Evolutionary conservation across 2,329 filamentous ascomycete species (phyloP).

Genomic region (Neospermospora avenae): DNA sequence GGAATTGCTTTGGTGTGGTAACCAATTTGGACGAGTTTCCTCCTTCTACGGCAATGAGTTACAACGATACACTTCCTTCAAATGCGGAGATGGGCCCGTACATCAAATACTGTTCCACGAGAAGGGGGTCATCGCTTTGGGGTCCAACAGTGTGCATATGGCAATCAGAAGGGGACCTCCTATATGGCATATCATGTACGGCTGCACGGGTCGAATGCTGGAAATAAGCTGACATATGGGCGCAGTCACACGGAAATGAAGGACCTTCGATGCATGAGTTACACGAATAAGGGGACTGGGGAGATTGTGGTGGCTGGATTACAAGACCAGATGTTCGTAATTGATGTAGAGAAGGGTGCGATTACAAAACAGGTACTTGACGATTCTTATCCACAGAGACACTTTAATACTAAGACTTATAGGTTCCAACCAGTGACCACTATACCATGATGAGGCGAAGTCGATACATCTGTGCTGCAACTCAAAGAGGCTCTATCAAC

Average conservation of each 20-base stretch:
- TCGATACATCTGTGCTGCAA: slow-evolving; percentile 89
- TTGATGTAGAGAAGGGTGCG: slow-evolving; percentile 67
- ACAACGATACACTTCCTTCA: slow-evolving; percentile 86
- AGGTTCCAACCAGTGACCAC: slow-evolving; percentile 69
- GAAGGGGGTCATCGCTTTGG: slow-evolving; percentile 83
- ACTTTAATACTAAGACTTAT: slow-evolving; percentile 32
- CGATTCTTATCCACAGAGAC: neutral
- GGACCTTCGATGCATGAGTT: slow-evolving; percentile 91
- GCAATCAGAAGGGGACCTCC: slow-evolving; percentile 77
- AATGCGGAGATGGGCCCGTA: slow-evolving; percentile 73
- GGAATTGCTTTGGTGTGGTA: slow-evolving; percentile 90
- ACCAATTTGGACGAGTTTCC: slow-evolving; percentile 79
- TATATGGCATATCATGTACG: slow-evolving; percentile 80
- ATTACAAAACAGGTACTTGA: slow-evolving; percentile 60
- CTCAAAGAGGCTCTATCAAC: slow-evolving; percentile 76
- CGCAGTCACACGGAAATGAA: slow-evolving; percentile 70
- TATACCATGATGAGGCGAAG: slow-evolving; percentile 92
- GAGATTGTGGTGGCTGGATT: slow-evolving; percentile 85
- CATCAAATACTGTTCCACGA: slow-evolving; percentile 90
- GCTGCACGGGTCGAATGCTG: slow-evolving; percentile 5
- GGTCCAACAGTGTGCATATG: slow-evolving; percentile 82
- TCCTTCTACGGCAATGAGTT: slow-evolving; percentile 87
- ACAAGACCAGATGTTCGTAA: slow-evolving; percentile 80
- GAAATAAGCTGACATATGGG: slow-evolving; percentile 21
- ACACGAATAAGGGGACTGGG: slow-evolving; percentile 78